These are phyloP conservation scores for Croton setiger DNA, from an alignment of 441 rosid species.

Conservation along the genomic window DNA sequence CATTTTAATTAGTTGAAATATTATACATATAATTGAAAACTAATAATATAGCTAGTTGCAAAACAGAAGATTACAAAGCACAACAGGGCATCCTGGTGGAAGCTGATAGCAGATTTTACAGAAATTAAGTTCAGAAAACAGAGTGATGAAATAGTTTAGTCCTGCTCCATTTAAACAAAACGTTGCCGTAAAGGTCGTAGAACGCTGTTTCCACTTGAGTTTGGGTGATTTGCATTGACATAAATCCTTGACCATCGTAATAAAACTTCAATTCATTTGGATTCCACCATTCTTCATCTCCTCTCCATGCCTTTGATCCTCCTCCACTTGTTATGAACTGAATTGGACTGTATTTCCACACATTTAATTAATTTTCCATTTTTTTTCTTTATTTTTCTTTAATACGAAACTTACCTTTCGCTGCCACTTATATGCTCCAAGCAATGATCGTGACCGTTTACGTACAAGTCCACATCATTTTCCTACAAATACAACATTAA, in stretches of 20 bases:
- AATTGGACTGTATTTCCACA: conserved; percentile 35
- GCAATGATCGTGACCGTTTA: conserved; percentile 93
- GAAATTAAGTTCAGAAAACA: too few species aligned
- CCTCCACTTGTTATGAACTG: conserved; percentile 75
- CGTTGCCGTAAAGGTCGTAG: conserved; percentile 51
- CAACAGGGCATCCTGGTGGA: too few species aligned
- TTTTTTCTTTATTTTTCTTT: too few species aligned
- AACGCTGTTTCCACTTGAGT: conserved; percentile 32
- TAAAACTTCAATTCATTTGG: conserved; percentile 45
- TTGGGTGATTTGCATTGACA: conserved; percentile 44
- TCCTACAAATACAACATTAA: conserved; percentile 31
- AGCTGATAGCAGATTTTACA: too few species aligned
- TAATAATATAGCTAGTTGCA: too few species aligned
- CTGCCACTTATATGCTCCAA: conserved; percentile 55
- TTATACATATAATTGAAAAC: too few species aligned
- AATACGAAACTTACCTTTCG: conserved; percentile 36
- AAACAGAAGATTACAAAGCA: too few species aligned
- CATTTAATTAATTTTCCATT: too few species aligned
- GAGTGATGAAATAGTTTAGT: conserved; percentile 30
- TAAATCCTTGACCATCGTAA: conserved; percentile 84
- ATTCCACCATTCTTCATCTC: conserved; percentile 32
- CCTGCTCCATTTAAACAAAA: conserved; percentile 44
- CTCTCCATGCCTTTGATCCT: conserved; percentile 86
- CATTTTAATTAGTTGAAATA: too few species aligned
- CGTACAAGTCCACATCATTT: conserved; percentile 59